phyloP scores from a whole-genome alignment of 345 rosid species.

The Citrus hindsii region DNA sequence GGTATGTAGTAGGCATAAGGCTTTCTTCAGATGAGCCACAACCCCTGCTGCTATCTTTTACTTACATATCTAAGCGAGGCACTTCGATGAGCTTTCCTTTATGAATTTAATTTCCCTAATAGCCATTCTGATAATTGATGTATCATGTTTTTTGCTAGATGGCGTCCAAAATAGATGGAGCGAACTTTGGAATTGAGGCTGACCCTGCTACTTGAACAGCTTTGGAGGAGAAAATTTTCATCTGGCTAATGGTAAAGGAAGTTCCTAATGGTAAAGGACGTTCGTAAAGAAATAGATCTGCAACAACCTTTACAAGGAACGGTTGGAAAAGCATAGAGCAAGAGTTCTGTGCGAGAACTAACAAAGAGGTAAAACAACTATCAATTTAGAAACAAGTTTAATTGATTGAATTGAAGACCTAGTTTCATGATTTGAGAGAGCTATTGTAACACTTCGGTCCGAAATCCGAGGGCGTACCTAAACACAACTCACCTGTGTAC shows the following conservation, averaged over 20 bases:
- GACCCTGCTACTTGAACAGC: constrained; percentile 10
- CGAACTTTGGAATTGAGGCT: background rate
- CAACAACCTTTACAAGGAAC: constrained; percentile 9
- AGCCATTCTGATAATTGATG: background rate
- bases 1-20: background rate
- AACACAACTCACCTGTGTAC: no score
- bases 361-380: constrained; percentile 1
- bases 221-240: constrained; percentile 12
- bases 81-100: background rate
- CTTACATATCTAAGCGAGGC: background rate
- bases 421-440: constrained; percentile 2
- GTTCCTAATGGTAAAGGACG: constrained; percentile 10
- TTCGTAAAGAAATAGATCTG: constrained; percentile 7
- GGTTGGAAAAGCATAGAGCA: constrained; percentile 9
- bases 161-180: background rate
- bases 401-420: background rate
- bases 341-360: background rate
- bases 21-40: background rate
- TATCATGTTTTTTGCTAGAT: background rate
- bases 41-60: background rate
- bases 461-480: no score
- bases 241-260: constrained; percentile 8
- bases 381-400: constrained; percentile 9
- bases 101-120: background rate
- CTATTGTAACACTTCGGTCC: background rate